Conservation (phyloP, 768 basidiomycete genomes). For the Mrakia blollopis region DNA sequence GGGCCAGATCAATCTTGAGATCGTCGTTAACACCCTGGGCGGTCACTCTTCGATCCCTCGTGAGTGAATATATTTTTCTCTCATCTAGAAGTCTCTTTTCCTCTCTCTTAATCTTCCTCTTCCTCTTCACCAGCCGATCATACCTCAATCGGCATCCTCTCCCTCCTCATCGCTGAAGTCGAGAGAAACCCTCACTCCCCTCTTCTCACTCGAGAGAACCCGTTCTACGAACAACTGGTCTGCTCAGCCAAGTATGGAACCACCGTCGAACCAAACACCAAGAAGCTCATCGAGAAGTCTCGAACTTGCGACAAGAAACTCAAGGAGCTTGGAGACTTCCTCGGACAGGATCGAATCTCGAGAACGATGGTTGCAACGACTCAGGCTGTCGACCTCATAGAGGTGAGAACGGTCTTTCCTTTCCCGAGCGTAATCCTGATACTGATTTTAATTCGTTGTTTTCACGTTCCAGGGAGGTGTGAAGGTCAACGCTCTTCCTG, state of each 20-base stretch:
- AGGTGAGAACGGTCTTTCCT: no score
- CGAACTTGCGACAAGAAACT: conserved; percentile 14
- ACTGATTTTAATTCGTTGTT: no score
- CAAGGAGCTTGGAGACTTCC: not conserved
- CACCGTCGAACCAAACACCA: not conserved
- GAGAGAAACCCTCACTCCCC: conserved; percentile 35
- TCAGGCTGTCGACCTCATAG: not conserved
- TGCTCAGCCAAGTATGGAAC: conserved; percentile 58
- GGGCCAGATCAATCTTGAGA: conserved; percentile 39
- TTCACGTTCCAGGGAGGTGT: not conserved
- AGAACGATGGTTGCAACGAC: conserved; percentile 14
- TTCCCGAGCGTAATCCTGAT: no score
- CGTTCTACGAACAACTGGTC: conserved; percentile 58
- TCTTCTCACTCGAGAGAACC: conserved; percentile 54
- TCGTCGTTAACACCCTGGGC: conserved; percentile 39
- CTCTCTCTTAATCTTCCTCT: not conserved
- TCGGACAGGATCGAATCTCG: not conserved
- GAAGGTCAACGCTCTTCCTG: conserved; percentile 11
- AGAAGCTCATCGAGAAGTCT: conserved; percentile 17
- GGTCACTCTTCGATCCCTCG: conserved; percentile 37
- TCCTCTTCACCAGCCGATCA: conserved; percentile 38
- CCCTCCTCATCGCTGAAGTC: conserved; percentile 40
- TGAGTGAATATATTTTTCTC: not conserved
- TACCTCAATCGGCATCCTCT: conserved; percentile 42
- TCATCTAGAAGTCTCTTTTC: not conserved